Conservation (phyloP, 495 filamentous ascomycete species). For the Peziza echinospora region DNA sequence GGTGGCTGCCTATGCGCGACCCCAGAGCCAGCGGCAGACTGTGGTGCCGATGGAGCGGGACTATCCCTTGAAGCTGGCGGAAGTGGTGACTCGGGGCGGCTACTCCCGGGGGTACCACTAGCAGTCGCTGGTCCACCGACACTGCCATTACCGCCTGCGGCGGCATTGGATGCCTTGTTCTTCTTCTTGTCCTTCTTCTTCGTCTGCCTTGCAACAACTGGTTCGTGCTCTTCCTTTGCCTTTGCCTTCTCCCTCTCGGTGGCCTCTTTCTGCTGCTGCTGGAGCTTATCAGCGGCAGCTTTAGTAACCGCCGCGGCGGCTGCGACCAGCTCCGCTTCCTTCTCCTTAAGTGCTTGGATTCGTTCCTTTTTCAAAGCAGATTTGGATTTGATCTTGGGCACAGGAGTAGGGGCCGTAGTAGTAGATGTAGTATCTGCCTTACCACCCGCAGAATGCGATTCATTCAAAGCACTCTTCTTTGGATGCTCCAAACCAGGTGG, state of each 20-base stretch:
- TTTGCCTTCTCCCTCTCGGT: slow-evolving; percentile 7
- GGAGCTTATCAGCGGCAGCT: slow-evolving; percentile 8
- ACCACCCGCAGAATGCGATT: too few relatives aligned
- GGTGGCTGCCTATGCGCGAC: neutral
- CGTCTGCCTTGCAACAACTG: slow-evolving; percentile 14
- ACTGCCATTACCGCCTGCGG: slow-evolving; percentile 16
- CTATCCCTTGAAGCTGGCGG: too few relatives aligned
- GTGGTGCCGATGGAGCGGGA: slow-evolving; percentile 10
- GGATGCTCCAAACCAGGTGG: neutral
- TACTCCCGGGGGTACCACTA: neutral
- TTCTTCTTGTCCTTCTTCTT: slow-evolving; percentile 19
- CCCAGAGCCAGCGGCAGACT: too few relatives aligned
- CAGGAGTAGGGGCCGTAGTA: slow-evolving; percentile 33
- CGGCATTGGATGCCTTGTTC: slow-evolving; percentile 18
- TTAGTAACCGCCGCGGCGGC: slow-evolving; percentile 18
- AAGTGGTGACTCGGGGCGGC: neutral
- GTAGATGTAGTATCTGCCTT: too few relatives aligned
- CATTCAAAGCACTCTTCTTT: neutral
- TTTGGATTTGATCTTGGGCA: slow-evolving; percentile 55
- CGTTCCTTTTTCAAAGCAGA: slow-evolving; percentile 77
- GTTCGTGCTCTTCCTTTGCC: slow-evolving; percentile 11
- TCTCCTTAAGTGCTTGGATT: slow-evolving; percentile 40
- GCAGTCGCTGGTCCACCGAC: slow-evolving; percentile 16
- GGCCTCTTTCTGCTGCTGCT: slow-evolving; percentile 6
- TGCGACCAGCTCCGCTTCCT: slow-evolving; percentile 32